Percentiles rank a stretch among this genome's conserved stretches.
These are phyloP conservation scores for Paragyromitra xinjiangensis DNA, from an alignment of 495 filamentous ascomycete genomes.

Conservation along the genomic window DNA sequence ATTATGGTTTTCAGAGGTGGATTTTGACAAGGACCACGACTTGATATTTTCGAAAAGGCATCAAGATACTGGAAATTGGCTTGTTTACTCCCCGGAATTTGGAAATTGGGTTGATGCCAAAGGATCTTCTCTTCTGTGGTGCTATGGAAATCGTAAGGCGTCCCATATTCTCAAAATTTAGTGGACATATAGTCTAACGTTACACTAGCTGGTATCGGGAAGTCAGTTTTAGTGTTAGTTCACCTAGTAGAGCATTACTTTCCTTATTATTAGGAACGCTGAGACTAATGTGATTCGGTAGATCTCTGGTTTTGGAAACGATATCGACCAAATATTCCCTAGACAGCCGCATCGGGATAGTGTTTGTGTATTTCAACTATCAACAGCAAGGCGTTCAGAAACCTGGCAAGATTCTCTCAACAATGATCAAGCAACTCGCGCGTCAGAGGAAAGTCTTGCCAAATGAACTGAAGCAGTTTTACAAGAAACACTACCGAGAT, in stretches of 20 bases:
- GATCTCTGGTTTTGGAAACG: constrained; percentile 32
- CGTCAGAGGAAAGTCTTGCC: constrained; percentile 28
- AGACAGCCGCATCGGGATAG: constrained; percentile 18
- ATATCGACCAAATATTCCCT: constrained; percentile 31
- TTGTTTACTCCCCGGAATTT: constrained; percentile 33
- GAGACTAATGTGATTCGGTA: neutral
- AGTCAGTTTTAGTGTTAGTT: constrained; percentile 37
- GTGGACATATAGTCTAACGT: neutral
- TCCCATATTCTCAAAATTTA: neutral
- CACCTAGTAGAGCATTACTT: neutral
- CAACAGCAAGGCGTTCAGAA: constrained; percentile 15
- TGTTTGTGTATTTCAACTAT: constrained; percentile 39
- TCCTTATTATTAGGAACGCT: neutral
- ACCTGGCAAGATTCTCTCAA: constrained; percentile 12
- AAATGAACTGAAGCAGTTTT: constrained; percentile 23
- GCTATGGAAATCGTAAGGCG: constrained; percentile 46
- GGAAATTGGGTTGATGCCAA: constrained; percentile 8
- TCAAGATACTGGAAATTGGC: constrained; percentile 42
- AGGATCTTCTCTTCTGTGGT: constrained; percentile 40
- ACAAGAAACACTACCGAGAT: constrained; percentile 16
- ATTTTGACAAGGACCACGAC: constrained; percentile 46
- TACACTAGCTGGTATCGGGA: constrained; percentile 39
- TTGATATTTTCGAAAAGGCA: constrained; percentile 40
- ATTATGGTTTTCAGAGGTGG: constrained; percentile 23
- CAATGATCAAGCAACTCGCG: constrained; percentile 36